Evolutionary conservation across 179 eudicot species (phyloP).

Genomic region (Silene vulgaris): DNA sequence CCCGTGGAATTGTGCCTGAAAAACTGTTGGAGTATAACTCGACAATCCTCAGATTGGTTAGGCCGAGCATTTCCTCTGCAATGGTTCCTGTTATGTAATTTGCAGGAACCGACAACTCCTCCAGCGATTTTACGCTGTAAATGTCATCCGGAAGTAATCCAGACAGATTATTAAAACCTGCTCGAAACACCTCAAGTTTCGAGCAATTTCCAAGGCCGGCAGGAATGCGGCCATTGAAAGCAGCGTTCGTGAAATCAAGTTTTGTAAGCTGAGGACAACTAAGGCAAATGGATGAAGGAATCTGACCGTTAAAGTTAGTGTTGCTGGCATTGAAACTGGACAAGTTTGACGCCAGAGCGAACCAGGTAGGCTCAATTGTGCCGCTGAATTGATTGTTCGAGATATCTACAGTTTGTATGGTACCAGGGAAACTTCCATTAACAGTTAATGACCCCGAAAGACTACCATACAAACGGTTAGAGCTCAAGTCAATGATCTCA

Average conservation of each 20-base stretch:
- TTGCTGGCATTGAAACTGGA: conserved; percentile 55
- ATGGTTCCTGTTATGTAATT: conserved; percentile 51
- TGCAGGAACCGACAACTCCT: conserved; percentile 59
- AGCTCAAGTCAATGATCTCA: conserved; percentile 62
- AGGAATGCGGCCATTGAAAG: conserved; percentile 46
- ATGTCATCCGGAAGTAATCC: conserved; percentile 53
- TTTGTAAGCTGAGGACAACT: conserved; percentile 30
- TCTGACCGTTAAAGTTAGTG: conserved; percentile 47
- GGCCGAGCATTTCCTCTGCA: conserved; percentile 35
- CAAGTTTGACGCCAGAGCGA: conserved; percentile 38
- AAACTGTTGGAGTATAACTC: conserved; percentile 52
- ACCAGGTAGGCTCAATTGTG: conserved; percentile 36
- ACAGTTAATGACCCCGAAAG: conserved; percentile 28
- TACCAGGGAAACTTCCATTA: conserved; percentile 30
- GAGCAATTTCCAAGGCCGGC: conserved; percentile 46
- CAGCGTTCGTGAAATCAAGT: conserved; percentile 66
- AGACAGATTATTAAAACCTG: conserved; percentile 56
- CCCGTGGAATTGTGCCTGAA: conserved; percentile 50
- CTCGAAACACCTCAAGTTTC: conserved; percentile 44
- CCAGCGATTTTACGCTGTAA: conserved; percentile 38
- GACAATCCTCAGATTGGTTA: conserved; percentile 46
- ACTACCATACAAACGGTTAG: conserved; percentile 46
- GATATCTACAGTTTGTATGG: conserved; percentile 41
- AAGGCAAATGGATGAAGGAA: conserved; percentile 50
- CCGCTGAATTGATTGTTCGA: conserved; percentile 68